These are phyloP conservation scores for Mycosphaerella arachidis DNA, from an alignment of 2,329 filamentous ascomycete species.

Conservation along the genomic window DNA sequence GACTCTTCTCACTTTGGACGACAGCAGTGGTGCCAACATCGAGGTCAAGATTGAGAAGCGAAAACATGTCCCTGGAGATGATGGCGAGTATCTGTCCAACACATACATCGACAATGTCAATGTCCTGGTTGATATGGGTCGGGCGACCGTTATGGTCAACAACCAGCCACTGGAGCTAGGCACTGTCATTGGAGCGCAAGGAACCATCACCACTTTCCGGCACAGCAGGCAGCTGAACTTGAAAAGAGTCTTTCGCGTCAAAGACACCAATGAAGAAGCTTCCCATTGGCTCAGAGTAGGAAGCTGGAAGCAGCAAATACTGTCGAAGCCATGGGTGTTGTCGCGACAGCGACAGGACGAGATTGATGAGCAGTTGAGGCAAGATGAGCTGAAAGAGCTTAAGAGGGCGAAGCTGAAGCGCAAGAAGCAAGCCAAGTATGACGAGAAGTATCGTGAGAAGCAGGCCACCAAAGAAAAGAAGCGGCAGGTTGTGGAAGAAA, in stretches of 20 bases:
- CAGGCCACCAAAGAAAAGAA: constrained; percentile 37
- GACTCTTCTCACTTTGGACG: constrained; percentile 54
- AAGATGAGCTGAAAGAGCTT: constrained; percentile 34
- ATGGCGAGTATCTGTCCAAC: constrained; percentile 30
- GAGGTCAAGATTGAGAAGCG: constrained; percentile 50
- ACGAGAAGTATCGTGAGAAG: constrained; percentile 30
- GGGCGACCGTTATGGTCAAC: constrained; percentile 43
- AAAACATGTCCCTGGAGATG: neutral
- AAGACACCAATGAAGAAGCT: constrained; percentile 52
- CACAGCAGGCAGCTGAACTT: constrained; percentile 50
- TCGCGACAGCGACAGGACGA: constrained; percentile 39
- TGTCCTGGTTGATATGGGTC: constrained; percentile 34
- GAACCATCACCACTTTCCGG: constrained; percentile 51
- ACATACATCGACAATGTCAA: constrained; percentile 38
- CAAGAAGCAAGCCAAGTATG: constrained; percentile 35
- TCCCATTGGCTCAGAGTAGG: constrained; percentile 50
- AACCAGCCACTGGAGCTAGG: constrained; percentile 41
- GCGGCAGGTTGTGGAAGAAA: constrained; percentile 37
- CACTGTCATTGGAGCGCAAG: constrained; percentile 53
- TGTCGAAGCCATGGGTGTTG: constrained; percentile 53
- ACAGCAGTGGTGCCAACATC: constrained; percentile 56
- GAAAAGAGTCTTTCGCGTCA: constrained; percentile 48
- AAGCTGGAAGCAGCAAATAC: constrained; percentile 46
- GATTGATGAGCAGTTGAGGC: constrained; percentile 37
- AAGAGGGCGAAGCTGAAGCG: constrained; percentile 33